These are phyloP conservation scores for Schizopora paradoxa DNA, from an alignment of 1,284 basidiomycete genomes.

Conservation along the genomic window DNA sequence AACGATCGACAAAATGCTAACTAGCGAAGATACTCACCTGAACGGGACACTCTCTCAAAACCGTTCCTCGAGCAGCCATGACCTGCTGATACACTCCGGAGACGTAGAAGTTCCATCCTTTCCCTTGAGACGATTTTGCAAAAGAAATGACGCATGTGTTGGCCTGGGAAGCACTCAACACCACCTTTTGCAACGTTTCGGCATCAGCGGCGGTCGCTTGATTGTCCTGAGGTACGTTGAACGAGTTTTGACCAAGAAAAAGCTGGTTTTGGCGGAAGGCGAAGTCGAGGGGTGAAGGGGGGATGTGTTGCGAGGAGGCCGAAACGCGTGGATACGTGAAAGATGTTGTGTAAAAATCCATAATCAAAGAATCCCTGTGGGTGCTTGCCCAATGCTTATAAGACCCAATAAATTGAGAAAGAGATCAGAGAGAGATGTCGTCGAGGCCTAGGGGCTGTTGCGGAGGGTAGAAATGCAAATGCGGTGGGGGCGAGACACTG, in stretches of 20 bases:
- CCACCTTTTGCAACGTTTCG: conserved; percentile 78
- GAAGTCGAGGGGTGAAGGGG: conserved; percentile 60
- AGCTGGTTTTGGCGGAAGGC: conserved; percentile 42
- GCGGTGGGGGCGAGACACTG: no score
- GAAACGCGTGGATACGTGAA: conserved; percentile 81
- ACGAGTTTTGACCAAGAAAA: conserved; percentile 28
- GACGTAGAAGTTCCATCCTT: conserved; percentile 85
- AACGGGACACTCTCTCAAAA: conserved; percentile 86
- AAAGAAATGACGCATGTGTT: conserved; percentile 82
- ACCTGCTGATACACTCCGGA: conserved; percentile 91
- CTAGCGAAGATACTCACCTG: conserved; percentile 43
- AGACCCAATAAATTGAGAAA: conserved; percentile 5
- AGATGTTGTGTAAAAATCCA: conserved; percentile 93
- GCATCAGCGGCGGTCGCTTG: conserved; percentile 40
- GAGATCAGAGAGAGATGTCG: conserved; percentile 3
- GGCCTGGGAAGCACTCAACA: conserved; percentile 71
- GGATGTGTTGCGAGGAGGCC: conserved; percentile 52
- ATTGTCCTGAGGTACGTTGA: conserved; percentile 25
- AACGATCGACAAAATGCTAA: conserved; percentile 16
- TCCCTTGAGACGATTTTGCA: conserved; percentile 64
- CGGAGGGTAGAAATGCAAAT: no score
- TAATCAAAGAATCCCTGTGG: no score
- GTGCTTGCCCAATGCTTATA: not conserved
- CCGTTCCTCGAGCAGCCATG: conserved; percentile 83
- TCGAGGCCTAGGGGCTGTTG: no score